These are phyloP conservation scores for Imleria badia DNA, from an alignment of 768 basidiomycete genomes.

Conservation along the genomic window DNA sequence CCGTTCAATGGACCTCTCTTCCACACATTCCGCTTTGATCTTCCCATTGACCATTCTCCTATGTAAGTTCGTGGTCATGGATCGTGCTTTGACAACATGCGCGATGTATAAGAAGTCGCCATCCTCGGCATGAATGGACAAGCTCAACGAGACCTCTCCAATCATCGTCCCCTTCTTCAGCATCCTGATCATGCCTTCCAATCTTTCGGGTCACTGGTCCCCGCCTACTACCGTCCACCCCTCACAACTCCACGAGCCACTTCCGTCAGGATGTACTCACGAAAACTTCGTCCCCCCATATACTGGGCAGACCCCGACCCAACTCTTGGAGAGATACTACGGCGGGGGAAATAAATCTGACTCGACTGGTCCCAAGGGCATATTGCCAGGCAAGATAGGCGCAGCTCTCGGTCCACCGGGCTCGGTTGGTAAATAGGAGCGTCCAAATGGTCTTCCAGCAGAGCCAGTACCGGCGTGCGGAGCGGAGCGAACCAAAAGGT, in stretches of 20 bases:
- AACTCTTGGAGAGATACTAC: slow-evolving; percentile 1
- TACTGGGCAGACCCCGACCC: background rate
- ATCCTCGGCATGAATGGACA: background rate
- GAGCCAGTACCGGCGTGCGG: background rate
- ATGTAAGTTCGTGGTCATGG: background rate
- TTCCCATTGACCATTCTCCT: slow-evolving; percentile 1
- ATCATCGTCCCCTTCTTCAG: background rate
- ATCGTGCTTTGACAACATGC: background rate
- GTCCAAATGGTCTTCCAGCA: background rate
- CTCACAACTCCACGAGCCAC: background rate
- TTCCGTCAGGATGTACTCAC: background rate
- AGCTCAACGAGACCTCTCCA: background rate
- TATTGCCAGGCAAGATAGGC: background rate
- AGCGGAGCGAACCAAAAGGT: background rate
- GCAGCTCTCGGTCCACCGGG: background rate
- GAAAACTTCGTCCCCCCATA: background rate
- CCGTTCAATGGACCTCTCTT: background rate
- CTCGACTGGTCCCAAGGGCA: background rate
- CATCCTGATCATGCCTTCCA: slow-evolving; percentile 1
- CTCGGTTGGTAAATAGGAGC: background rate
- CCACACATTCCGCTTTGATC: background rate
- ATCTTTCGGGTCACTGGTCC: background rate
- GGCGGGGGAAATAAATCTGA: background rate
- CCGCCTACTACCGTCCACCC: slow-evolving; percentile 5
- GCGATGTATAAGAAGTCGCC: slow-evolving; percentile 3